Evolutionary conservation across 2,329 filamentous ascomycete genomes (phyloP).

Genomic region (Fusarium algeriense): DNA sequence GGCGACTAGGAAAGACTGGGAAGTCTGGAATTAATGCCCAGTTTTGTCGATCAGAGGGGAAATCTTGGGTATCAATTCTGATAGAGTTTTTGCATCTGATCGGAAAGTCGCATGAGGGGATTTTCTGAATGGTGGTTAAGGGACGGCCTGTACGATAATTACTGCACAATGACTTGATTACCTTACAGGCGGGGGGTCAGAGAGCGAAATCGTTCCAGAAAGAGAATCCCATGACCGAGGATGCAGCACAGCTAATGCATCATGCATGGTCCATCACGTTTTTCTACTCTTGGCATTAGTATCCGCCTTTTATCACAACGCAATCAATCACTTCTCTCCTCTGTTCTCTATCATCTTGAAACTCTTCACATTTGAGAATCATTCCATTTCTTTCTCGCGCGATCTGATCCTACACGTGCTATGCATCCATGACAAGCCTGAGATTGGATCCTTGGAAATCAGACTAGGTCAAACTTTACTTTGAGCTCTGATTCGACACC

Average conservation of each 20-base stretch:
- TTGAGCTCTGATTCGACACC: constrained; percentile 35
- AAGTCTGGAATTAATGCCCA: constrained; percentile 34
- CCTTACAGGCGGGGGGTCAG: constrained; percentile 6
- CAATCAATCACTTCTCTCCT: not conserved
- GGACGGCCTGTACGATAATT: constrained; percentile 8
- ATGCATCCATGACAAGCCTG: not conserved
- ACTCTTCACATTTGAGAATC: not conserved
- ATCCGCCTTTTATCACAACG: constrained; percentile 1
- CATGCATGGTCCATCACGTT: constrained; percentile 33
- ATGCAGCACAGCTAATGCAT: constrained; percentile 27
- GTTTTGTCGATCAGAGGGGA: constrained; percentile 32
- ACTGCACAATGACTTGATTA: not conserved
- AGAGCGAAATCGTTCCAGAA: constrained; percentile 31
- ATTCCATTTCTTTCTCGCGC: constrained; percentile 1
- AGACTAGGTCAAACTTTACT: constrained; percentile 1
- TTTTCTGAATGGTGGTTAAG: not conserved
- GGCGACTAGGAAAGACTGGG: not conserved
- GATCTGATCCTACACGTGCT: not conserved
- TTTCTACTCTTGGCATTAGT: constrained; percentile 20
- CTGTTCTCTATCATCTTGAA: not conserved
- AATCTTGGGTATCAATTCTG: constrained; percentile 29
- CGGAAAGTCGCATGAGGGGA: constrained; percentile 9
- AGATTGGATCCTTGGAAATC: not conserved
- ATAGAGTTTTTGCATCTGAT: constrained; percentile 1
- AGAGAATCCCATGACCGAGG: constrained; percentile 35